These are phyloP conservation scores for Theileria sp. DNA, from an alignment of 169 alveolate species.

Conservation along the genomic window DNA sequence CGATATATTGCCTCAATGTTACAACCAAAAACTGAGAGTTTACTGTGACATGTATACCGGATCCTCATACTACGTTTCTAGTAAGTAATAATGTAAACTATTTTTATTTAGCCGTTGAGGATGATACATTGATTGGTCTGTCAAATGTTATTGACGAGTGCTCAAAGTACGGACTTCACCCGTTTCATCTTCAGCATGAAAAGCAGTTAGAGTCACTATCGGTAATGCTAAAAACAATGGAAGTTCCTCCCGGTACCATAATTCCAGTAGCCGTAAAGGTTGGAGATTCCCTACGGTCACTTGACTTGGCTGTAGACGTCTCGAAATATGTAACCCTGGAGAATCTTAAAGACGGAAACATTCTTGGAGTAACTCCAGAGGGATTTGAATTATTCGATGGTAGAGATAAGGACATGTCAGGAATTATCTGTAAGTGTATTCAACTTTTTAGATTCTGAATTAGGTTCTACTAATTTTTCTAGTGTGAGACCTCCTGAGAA, in stretches of 20 bases:
- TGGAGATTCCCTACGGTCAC: slow-evolving; percentile 45
- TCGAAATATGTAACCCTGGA: slow-evolving; percentile 12
- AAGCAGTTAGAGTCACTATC: slow-evolving; percentile 42
- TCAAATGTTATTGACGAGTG: slow-evolving; percentile 39
- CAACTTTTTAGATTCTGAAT: not conserved
- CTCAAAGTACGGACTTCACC: slow-evolving; percentile 53
- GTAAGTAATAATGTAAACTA: slow-evolving; percentile 40
- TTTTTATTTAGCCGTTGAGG: slow-evolving; percentile 36
- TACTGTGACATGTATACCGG: slow-evolving; percentile 85
- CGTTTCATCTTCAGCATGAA: slow-evolving; percentile 52
- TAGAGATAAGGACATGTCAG: slow-evolving; percentile 72
- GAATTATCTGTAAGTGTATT: slow-evolving; percentile 68
- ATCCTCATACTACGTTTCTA: slow-evolving; percentile 77
- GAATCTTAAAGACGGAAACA: slow-evolving; percentile 41
- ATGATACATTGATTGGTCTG: slow-evolving; percentile 67
- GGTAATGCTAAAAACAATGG: slow-evolving; percentile 60
- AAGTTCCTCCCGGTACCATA: slow-evolving; percentile 38
- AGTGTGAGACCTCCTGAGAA: slow-evolving; percentile 73
- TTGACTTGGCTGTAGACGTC: slow-evolving; percentile 53
- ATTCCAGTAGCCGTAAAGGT: slow-evolving; percentile 60
- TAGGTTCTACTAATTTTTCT: slow-evolving; percentile 68
- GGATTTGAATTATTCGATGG: slow-evolving; percentile 68
- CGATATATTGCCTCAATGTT: slow-evolving; percentile 80
- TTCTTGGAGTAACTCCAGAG: slow-evolving; percentile 63
- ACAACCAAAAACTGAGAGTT: slow-evolving; percentile 78